Evolutionary conservation across 768 basidiomycete species (phyloP), one percentile per base, ranked within the genome.

Genomic region (Tremella fuciformis): DNA sequence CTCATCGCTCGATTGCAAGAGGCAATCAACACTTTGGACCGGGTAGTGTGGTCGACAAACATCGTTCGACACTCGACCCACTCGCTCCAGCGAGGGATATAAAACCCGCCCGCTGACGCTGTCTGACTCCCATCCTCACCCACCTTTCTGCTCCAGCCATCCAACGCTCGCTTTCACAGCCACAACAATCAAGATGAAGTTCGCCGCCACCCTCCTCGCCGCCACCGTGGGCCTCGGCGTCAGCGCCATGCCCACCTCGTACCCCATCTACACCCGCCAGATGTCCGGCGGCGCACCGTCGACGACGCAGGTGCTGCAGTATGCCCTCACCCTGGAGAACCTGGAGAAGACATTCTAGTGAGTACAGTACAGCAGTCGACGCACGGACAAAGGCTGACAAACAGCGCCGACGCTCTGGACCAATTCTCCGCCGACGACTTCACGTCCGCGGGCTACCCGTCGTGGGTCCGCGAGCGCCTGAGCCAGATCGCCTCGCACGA

Each of bases 401-500:
- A 24, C 47, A 69, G 68, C 53, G 50, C 55, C 55, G 60, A 71
- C 22, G 78, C 72, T 52, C 78, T 86, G 15, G 64, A 60, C 22
- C 78, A 81, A 57, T 86, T 84, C 76, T 65, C 65, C 25, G 70
- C 77, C 6, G 79, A 80, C 13, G 85, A 83, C 3, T 83, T 82
- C 62, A 58, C 60, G n/a, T 51, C 71, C 57, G 80, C 80, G 26
- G 80, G 80, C 25, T 79, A 69, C 78, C 79, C 49, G 38, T 73
- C 29, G 53, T 83, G 81, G 79, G 82, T 82, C 47, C 79, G 82
- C 51, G 80, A 76, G 1, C 60, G 71, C 47, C 80, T 83, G 63
- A 62, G 74, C 18, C 81, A 87, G 70, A 83, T 87, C 59, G 70
- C 75, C 16, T 71, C 77, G 25, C 85, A 87, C 72, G 85, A 86